Evolutionary conservation across 208 protist genomes (phyloP).

Genomic region (Leishmania braziliensis): DNA sequence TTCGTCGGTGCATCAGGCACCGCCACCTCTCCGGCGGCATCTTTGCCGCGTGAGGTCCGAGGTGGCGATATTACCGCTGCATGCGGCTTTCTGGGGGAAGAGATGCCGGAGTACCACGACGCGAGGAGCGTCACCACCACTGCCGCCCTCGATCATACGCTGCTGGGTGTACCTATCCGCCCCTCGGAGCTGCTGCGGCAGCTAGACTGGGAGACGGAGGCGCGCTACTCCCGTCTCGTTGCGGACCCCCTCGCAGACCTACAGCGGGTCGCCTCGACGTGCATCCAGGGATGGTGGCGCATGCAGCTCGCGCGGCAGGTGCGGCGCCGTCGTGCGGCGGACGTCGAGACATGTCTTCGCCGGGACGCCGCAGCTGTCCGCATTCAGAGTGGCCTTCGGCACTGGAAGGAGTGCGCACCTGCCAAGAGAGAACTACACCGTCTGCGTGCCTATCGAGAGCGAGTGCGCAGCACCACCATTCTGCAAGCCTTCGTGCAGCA

Average conservation of each 20-base stretch:
- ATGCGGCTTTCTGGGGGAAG: neutral
- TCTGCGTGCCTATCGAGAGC: constrained; percentile 27
- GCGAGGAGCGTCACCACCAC: neutral
- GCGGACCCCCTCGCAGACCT: constrained; percentile 20
- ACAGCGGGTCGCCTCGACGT: constrained; percentile 10
- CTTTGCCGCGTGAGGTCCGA: neutral
- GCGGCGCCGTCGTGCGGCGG: constrained; percentile 9
- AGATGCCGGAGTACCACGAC: neutral
- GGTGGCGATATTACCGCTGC: no score
- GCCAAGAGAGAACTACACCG: constrained; percentile 25
- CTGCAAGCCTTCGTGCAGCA: constrained; percentile 46
- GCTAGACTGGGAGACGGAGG: constrained; percentile 24
- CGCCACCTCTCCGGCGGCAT: neutral
- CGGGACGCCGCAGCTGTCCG: constrained; percentile 31
- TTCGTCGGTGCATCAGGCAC: constrained; percentile 10
- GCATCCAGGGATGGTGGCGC: constrained; percentile 31
- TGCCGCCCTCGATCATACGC: neutral
- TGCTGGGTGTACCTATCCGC: constrained; percentile 15
- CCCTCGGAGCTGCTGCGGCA: constrained; percentile 31
- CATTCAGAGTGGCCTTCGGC: constrained; percentile 41
- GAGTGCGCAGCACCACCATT: constrained; percentile 23
- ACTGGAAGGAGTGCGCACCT: constrained; percentile 33
- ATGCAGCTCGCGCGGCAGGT: constrained; percentile 7
- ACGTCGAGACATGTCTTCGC: constrained; percentile 13
- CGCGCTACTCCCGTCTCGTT: constrained; percentile 33